A percentile compares a stretch with the other conserved stretches of the same genome.
phyloP scores from a whole-genome alignment of 345 rosid genomes.

The Orychophragmus violaceus region DNA sequence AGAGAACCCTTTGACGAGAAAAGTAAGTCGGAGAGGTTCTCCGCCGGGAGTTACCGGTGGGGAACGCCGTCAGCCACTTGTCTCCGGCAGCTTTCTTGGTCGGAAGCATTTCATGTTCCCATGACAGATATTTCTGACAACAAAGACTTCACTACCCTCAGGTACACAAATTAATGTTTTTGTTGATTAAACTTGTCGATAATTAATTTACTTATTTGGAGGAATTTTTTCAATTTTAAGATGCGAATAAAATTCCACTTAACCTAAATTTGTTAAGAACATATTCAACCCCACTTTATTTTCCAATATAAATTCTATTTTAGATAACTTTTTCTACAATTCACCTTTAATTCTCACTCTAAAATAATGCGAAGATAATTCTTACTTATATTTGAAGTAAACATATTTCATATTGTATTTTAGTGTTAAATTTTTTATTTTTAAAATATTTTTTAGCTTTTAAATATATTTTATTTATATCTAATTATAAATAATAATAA shows the following conservation, averaged over 20 bases:
- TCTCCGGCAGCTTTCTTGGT: conserved; percentile 74
- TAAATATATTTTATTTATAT: too few species aligned
- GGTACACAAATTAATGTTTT: conserved; percentile 32
- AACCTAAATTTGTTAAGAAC: background rate
- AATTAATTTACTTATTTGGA: background rate
- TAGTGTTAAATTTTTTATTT: too few species aligned
- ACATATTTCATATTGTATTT: too few species aligned
- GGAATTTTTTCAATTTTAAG: background rate
- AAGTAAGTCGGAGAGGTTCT: conserved; percentile 49
- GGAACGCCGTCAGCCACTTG: conserved; percentile 82
- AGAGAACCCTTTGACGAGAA: conserved; percentile 64
- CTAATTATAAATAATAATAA: too few species aligned
- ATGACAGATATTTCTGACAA: conserved; percentile 55
- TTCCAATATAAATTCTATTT: too few species aligned
- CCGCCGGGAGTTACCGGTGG: conserved; percentile 87
- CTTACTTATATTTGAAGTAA: too few species aligned
- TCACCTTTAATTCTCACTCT: too few species aligned
- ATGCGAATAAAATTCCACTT: background rate
- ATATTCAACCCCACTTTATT: too few species aligned
- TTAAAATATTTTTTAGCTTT: too few species aligned
- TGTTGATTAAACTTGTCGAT: background rate
- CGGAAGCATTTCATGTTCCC: conserved; percentile 92
- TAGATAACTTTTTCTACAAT: too few species aligned
- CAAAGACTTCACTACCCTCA: conserved; percentile 35
- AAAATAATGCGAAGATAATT: too few species aligned